These are phyloP conservation scores for Drosera spatulata DNA, from an alignment of 179 eudicot species.

Conservation along the genomic window DNA sequence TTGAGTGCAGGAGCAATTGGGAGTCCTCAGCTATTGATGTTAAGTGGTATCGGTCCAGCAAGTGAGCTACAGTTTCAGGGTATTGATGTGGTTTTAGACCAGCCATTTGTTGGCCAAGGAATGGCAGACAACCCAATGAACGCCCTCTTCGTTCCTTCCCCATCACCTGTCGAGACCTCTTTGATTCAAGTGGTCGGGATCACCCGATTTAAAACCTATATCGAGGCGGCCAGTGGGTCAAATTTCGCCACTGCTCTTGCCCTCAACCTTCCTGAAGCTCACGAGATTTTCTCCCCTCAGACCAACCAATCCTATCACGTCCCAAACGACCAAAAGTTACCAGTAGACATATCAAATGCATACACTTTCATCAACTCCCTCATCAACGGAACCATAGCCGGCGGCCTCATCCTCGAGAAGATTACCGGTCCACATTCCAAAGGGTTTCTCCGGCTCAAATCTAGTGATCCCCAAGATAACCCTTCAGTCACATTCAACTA, in stretches of 20 bases:
- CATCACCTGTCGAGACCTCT: slow-evolving; percentile 47
- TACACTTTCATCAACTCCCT: slow-evolving; percentile 13
- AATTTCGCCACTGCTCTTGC: slow-evolving; percentile 21
- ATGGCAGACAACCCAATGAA: slow-evolving; percentile 90
- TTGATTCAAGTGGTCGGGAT: slow-evolving; percentile 61
- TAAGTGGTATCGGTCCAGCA: slow-evolving; percentile 84
- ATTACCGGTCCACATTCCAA: slow-evolving; percentile 41
- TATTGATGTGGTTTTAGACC: slow-evolving; percentile 45
- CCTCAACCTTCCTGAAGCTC: slow-evolving; percentile 14
- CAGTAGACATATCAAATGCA: slow-evolving; percentile 11
- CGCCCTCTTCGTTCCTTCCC: slow-evolving; percentile 44
- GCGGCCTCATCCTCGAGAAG: slow-evolving; percentile 57
- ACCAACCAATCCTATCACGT: slow-evolving; percentile 3
- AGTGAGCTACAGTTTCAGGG: slow-evolving; percentile 33
- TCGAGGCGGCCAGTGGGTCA: slow-evolving; percentile 60
- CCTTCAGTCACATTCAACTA: slow-evolving; percentile 77
- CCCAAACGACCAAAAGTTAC: slow-evolving; percentile 10
- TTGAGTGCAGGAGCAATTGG: slow-evolving; percentile 79
- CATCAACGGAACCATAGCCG: slow-evolving; percentile 17
- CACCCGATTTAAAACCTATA: slow-evolving; percentile 32
- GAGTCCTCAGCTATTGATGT: slow-evolving; percentile 75
- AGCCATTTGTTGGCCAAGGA: slow-evolving; percentile 73
- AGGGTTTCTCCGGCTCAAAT: slow-evolving; percentile 39
- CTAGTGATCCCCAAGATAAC: slow-evolving; percentile 40
- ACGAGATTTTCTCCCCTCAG: slow-evolving; percentile 21